These are phyloP conservation scores for Microcos paniculata DNA, from an alignment of 345 rosid genomes.

Conservation along the genomic window DNA sequence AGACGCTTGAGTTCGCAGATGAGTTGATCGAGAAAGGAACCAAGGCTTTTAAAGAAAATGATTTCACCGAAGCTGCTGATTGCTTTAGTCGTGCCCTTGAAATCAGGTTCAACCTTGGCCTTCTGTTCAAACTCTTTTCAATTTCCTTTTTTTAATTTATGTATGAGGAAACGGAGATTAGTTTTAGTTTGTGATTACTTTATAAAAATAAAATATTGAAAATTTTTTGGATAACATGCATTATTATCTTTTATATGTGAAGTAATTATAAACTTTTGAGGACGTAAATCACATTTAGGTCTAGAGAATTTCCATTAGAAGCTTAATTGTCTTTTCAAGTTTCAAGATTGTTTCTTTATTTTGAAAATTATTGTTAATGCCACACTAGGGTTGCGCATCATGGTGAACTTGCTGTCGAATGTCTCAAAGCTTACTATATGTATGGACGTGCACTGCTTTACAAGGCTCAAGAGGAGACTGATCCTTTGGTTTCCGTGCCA, in stretches of 20 bases:
- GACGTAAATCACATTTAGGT: no score
- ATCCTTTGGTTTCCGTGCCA: slow-evolving; percentile 73
- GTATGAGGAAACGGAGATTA: neutral
- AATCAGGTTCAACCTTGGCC: slow-evolving; percentile 54
- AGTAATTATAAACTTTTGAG: no score
- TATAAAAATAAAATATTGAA: no score
- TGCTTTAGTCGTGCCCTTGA: slow-evolving; percentile 95
- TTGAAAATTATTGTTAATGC: slow-evolving; percentile 4
- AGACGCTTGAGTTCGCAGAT: slow-evolving; percentile 60
- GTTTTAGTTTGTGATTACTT: neutral
- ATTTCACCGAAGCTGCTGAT: slow-evolving; percentile 76
- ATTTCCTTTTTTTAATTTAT: neutral
- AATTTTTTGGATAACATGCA: no score
- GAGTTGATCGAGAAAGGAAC: slow-evolving; percentile 68
- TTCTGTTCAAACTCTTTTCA: neutral
- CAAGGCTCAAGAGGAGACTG: slow-evolving; percentile 94
- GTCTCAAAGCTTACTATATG: slow-evolving; percentile 65
- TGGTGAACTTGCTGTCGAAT: slow-evolving; percentile 78
- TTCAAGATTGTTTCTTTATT: neutral
- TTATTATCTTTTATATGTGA: no score
- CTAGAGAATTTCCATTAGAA: neutral
- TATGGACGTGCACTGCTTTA: slow-evolving; percentile 79
- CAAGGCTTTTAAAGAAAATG: slow-evolving; percentile 54
- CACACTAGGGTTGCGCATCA: slow-evolving; percentile 57
- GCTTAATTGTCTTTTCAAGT: neutral